phyloP scores from a whole-genome alignment of 2,329 filamentous ascomycete genomes.

The Magnaporthiopsis rhizophila region DNA sequence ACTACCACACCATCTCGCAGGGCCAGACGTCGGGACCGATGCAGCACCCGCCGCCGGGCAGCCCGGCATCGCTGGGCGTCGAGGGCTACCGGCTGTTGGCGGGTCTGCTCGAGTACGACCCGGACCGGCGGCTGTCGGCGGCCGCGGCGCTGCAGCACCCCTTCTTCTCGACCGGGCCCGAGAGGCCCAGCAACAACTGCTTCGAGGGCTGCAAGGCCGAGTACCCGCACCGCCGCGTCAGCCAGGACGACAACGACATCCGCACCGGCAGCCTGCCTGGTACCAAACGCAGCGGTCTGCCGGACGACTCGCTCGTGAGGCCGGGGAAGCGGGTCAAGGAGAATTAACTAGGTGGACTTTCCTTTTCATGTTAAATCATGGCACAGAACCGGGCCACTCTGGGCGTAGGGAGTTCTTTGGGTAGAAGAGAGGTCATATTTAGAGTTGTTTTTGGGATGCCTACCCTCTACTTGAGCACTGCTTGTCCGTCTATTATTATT shows the following conservation, averaged over 20 bases:
- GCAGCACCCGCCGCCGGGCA: constrained; percentile 38
- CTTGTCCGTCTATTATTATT: too few species aligned
- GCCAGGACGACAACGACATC: constrained; percentile 93
- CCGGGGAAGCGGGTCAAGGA: constrained; percentile 58
- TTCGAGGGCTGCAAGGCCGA: constrained; percentile 85
- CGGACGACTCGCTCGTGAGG: constrained; percentile 66
- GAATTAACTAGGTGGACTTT: constrained; percentile 7
- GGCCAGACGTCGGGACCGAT: constrained; percentile 30
- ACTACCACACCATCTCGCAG: constrained; percentile 61
- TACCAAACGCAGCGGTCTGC: constrained; percentile 79
- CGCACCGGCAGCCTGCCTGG: constrained; percentile 82
- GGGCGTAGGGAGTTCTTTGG: not conserved
- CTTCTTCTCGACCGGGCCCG: constrained; percentile 67
- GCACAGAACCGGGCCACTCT: not conserved
- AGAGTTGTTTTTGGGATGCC: too few species aligned
- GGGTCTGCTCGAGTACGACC: constrained; percentile 85
- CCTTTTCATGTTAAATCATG: not conserved
- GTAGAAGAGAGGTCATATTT: not conserved
- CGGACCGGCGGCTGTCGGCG: constrained; percentile 78
- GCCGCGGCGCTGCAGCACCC: constrained; percentile 82
- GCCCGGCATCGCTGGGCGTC: constrained; percentile 53
- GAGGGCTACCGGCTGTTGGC: constrained; percentile 80
- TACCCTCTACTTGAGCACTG: too few species aligned
- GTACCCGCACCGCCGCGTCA: constrained; percentile 85
- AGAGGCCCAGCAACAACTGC: constrained; percentile 70